Conservation (phyloP, 2,329 filamentous ascomycete species). For the Microcera coccophila region DNA sequence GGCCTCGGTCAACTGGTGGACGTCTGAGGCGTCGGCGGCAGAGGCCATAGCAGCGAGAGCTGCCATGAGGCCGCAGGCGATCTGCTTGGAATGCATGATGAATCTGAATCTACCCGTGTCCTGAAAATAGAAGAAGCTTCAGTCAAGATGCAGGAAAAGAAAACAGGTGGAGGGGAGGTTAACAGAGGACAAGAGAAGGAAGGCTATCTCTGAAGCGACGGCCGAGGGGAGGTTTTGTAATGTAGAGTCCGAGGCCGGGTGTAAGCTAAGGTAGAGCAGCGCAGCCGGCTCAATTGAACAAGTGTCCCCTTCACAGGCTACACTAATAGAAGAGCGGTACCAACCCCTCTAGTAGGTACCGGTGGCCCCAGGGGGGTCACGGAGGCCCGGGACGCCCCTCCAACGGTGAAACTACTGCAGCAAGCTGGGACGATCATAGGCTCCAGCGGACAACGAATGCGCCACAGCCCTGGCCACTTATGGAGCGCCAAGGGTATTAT, state of each 20-base stretch:
- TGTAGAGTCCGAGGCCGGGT: constrained; percentile 16
- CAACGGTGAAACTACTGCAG: background rate
- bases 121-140: constrained; percentile 20
- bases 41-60: constrained; percentile 56
- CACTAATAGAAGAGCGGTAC: constrained; percentile 11
- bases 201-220: constrained; percentile 20
- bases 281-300: constrained; percentile 40
- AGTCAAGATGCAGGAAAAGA: constrained; percentile 16
- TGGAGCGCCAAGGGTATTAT: background rate
- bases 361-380: background rate
- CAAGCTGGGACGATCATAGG: background rate
- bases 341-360: background rate
- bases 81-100: constrained; percentile 48
- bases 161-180: constrained; percentile 14
- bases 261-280: too few species aligned
- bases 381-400: background rate
- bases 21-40: constrained; percentile 69
- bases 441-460: background rate
- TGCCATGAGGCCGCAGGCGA: constrained; percentile 53
- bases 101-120: constrained; percentile 22
- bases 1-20: constrained; percentile 78
- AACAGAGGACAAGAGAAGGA: constrained; percentile 15
- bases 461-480: background rate
- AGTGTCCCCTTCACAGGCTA: constrained; percentile 38
- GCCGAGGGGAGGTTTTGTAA: constrained; percentile 35